phyloP scores from a whole-genome alignment of 495 filamentous ascomycete species.

The Cercophora samala region DNA sequence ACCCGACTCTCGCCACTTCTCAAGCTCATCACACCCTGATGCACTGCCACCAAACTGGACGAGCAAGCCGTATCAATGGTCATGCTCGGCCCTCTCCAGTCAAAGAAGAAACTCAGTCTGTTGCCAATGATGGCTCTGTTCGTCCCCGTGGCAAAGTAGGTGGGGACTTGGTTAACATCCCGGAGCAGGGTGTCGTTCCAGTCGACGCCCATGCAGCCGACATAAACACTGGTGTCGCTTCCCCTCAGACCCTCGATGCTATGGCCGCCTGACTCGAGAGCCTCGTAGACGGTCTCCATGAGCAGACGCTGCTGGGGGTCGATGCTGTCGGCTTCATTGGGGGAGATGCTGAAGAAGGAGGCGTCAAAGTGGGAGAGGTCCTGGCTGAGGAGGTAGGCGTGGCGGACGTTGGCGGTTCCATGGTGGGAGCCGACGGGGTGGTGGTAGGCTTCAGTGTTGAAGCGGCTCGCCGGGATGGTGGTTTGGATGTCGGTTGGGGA shows the following conservation, averaged over 20 bases:
- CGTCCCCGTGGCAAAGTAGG: constrained; percentile 46
- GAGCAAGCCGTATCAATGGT: constrained; percentile 54
- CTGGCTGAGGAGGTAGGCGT: constrained; percentile 61
- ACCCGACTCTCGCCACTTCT: constrained; percentile 30
- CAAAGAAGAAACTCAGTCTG: constrained; percentile 49
- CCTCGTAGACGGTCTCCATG: constrained; percentile 56
- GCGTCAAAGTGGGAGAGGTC: constrained; percentile 48
- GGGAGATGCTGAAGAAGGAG: constrained; percentile 55
- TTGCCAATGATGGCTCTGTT: constrained; percentile 40
- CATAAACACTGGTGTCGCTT: constrained; percentile 17
- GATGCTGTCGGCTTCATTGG: constrained; percentile 54
- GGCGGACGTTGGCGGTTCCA: constrained; percentile 37
- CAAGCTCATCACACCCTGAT: constrained; percentile 47
- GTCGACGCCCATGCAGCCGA: constrained; percentile 25
- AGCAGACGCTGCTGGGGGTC: constrained; percentile 56
- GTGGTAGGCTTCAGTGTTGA: constrained; percentile 20
- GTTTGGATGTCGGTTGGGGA: constrained; percentile 14
- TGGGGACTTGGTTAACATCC: constrained; percentile 26
- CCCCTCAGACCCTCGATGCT: constrained; percentile 15
- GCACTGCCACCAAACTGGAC: constrained; percentile 49
- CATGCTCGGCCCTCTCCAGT: constrained; percentile 41
- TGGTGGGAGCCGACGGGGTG: constrained; percentile 50
- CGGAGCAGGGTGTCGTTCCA: constrained; percentile 22
- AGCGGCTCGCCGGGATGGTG: constrained; percentile 16
- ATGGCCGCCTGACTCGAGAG: constrained; percentile 54